Percentiles rank a stretch among this genome's conserved stretches.
Conservation (phyloP, 169 alveolate genomes). For the Miamiensis avidus region DNA sequence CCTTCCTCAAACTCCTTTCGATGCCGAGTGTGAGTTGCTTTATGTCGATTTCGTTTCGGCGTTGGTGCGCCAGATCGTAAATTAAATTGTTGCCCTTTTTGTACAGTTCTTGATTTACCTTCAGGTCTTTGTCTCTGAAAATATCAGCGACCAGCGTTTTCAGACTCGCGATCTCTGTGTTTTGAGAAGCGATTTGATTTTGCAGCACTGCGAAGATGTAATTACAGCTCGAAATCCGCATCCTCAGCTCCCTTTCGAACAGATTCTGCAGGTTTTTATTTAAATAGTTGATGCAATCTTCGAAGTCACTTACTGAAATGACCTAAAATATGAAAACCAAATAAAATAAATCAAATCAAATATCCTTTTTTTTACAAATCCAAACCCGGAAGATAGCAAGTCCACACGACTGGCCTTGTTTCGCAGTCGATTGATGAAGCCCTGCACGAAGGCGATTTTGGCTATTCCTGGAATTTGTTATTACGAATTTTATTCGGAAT, state of each 20-base stretch:
- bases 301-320: neutral
- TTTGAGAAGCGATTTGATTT: neutral
- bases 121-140: neutral
- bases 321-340: neutral
- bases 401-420: neutral
- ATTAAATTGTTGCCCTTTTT: neutral
- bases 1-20: neutral
- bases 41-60: neutral
- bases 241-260: neutral
- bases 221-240: neutral
- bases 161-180: neutral
- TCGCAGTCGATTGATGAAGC: neutral
- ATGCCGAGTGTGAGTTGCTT: neutral
- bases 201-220: neutral
- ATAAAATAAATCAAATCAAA: neutral
- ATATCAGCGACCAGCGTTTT: neutral
- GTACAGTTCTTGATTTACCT: neutral
- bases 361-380: neutral
- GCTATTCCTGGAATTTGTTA: neutral
- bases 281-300: neutral
- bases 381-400: neutral
- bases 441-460: neutral
- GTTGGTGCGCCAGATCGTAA: neutral
- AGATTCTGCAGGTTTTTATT: neutral
- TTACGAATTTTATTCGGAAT: too few species aligned